These are phyloP conservation scores for Collybiopsis luxurians DNA, from an alignment of 768 basidiomycete genomes.

Conservation along the genomic window DNA sequence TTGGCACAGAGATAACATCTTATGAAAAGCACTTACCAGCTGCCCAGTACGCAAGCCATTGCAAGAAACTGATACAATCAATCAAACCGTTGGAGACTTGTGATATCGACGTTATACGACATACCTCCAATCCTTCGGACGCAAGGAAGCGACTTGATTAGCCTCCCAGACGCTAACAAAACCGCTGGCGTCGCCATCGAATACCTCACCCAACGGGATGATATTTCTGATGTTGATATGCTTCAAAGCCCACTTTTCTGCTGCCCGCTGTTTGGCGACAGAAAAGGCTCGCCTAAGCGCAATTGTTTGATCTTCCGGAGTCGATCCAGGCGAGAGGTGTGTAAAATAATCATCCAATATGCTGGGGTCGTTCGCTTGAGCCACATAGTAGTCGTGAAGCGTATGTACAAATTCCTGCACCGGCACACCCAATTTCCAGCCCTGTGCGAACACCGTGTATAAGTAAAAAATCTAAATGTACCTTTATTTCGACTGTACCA, in stretches of 20 bases:
- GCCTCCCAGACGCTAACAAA: conserved; percentile 6
- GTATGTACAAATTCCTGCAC: conserved; percentile 3
- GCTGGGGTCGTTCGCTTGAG: neutral
- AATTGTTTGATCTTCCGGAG: neutral
- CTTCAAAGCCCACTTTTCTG: conserved; percentile 4
- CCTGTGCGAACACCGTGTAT: no score
- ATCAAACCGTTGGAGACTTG: neutral
- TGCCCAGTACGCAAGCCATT: conserved; percentile 6
- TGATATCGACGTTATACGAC: neutral
- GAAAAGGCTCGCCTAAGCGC: neutral
- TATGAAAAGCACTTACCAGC: neutral
- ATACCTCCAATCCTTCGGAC: conserved; percentile 2
- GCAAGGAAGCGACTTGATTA: neutral
- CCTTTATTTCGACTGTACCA: neutral
- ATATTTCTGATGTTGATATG: conserved; percentile 2
- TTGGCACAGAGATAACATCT: neutral
- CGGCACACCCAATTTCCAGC: conserved; percentile 3
- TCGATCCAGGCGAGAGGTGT: neutral
- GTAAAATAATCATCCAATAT: neutral
- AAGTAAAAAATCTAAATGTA: no score
- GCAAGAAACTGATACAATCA: neutral
- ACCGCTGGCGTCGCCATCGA: neutral
- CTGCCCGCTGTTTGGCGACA: neutral
- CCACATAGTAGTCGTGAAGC: conserved; percentile 5
- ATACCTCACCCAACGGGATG: neutral